Base-by-base conservation (phyloP, 768 basidiomycete species). In the Boletus vermiculosoides region DNA sequence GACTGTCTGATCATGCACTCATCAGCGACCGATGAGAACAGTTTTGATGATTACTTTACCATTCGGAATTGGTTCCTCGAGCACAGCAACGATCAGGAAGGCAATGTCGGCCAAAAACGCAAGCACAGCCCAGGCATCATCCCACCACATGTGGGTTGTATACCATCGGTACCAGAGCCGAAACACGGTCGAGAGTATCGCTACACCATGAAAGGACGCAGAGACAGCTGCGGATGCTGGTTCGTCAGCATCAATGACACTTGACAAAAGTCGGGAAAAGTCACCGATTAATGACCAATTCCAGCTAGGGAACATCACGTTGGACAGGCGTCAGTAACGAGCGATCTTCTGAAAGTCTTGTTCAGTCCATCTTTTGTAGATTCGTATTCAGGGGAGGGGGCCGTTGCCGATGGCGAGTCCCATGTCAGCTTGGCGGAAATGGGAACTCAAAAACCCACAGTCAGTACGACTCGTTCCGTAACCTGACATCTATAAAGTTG, bases 141-240 rank as follows among this genome's bases (percentile, higher is more conserved):
- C 67, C 39, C 39, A 40, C 39, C 39, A 40, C n/a, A 40, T 40
- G 10, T 63, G 67, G 6, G 30, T 45, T 20, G 41, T 62, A 44
- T 55, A 42, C 64, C 57, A 66, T 46, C 57, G 49, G 31, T 63
- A 71, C 54, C 58, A 61, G 39, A 66, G 53, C 39, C 68, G 58
- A 41, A 71, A 69, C 31, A 64, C 11, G 12, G 66, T 67, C 2
- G 42, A 55, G n/a, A 59, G 28, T 51, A 71, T 60, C 5, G 69
- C 64, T 15, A 59, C 45, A 5, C 61, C 12, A 25, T 71, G 69
- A 41, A 68, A 62, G 34, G 60, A 59, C 10, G 20, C 48, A 4
- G 63, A 56, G 22, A 59, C 23, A 15, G 45, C 69, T 67, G 40
- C 1, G 22, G 22, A 30, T 13, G 15, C 18, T 8, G 12, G 54